Conservation (phyloP, 192 early-diverging fungal species). For the Paraglomus occultum region DNA sequence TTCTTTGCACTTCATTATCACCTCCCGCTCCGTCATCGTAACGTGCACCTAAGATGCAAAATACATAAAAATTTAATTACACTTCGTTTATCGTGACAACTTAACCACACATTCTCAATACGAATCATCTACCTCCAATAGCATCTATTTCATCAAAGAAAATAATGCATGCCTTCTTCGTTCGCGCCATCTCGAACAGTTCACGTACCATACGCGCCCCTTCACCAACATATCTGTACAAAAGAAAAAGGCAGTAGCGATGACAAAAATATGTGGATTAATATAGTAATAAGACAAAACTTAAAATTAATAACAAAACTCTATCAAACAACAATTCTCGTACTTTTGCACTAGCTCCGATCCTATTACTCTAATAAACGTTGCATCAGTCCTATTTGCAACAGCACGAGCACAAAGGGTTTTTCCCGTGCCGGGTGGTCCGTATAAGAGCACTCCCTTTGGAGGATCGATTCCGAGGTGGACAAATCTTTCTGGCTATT, state of each 20-base stretch:
- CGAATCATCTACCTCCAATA: slow-evolving; percentile 63
- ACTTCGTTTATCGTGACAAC: neutral
- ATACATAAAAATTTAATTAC: neutral
- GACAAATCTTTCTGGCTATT: slow-evolving; percentile 92
- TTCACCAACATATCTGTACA: slow-evolving; percentile 86
- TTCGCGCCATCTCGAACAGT: slow-evolving; percentile 99
- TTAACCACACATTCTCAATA: slow-evolving; percentile 27
- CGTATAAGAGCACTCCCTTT: slow-evolving; percentile 98
- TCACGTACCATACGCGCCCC: slow-evolving; percentile 99
- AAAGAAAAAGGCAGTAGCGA: slow-evolving; percentile 4
- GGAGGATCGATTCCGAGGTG: slow-evolving; percentile 99
- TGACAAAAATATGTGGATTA: neutral
- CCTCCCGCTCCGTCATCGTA: slow-evolving; percentile 98
- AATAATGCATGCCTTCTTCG: slow-evolving; percentile 99
- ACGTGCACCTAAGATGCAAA: slow-evolving; percentile 66
- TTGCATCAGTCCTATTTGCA: slow-evolving; percentile 98
- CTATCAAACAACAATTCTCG: neutral
- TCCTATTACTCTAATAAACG: slow-evolving; percentile 99
- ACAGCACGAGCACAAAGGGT: slow-evolving; percentile 97
- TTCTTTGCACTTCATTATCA: slow-evolving; percentile 99
- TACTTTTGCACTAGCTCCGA: slow-evolving; percentile 98
- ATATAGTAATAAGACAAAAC: neutral
- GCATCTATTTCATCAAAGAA: slow-evolving; percentile 99
- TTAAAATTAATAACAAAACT: neutral
- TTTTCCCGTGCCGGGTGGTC: slow-evolving; percentile 96